These are phyloP conservation scores for Metschnikowia hibisci DNA, from an alignment of 805 yeast genomes.

Conservation along the genomic window DNA sequence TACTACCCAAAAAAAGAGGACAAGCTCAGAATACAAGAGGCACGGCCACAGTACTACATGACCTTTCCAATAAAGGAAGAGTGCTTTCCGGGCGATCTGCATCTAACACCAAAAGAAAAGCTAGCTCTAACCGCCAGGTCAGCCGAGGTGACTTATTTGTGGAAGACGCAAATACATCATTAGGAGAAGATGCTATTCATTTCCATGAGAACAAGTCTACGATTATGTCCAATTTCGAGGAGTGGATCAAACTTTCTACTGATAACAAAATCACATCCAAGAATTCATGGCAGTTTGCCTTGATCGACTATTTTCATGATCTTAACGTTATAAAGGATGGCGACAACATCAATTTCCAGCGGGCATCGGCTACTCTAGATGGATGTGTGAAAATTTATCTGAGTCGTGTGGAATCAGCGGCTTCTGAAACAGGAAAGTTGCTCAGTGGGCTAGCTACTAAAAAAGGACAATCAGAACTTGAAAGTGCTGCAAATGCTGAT, in stretches of 20 bases:
- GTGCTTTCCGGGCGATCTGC: constrained; percentile 24
- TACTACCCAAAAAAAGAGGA: constrained; percentile 26
- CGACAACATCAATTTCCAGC: constrained; percentile 77
- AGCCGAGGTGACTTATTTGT: constrained; percentile 21
- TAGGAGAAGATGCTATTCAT: constrained; percentile 37
- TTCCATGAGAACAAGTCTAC: constrained; percentile 42
- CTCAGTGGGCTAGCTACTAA: constrained; percentile 63
- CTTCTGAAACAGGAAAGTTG: constrained; percentile 82
- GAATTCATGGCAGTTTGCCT: constrained; percentile 86
- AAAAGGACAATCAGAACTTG: constrained; percentile 23
- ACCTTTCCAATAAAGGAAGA: constrained; percentile 28
- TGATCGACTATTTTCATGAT: constrained; percentile 89
- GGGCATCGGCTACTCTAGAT: constrained; percentile 86
- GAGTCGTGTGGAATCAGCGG: constrained; percentile 87
- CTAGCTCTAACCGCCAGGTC: constrained; percentile 16
- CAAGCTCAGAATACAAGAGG: constrained; percentile 12
- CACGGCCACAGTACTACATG: constrained; percentile 21
- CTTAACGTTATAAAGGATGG: constrained; percentile 70
- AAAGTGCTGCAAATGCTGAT: constrained; percentile 21
- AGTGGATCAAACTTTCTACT: constrained; percentile 47
- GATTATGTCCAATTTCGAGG: constrained; percentile 42
- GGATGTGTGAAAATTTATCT: constrained; percentile 93
- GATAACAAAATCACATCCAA: constrained; percentile 70
- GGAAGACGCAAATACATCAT: constrained; percentile 16
- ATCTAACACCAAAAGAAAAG: constrained; percentile 22